Percentiles rank a stretch among this genome's conserved stretches.
These are phyloP conservation scores for Licmophora abbreviata DNA, from an alignment of 108 stramenopile genomes.

Conservation along the genomic window DNA sequence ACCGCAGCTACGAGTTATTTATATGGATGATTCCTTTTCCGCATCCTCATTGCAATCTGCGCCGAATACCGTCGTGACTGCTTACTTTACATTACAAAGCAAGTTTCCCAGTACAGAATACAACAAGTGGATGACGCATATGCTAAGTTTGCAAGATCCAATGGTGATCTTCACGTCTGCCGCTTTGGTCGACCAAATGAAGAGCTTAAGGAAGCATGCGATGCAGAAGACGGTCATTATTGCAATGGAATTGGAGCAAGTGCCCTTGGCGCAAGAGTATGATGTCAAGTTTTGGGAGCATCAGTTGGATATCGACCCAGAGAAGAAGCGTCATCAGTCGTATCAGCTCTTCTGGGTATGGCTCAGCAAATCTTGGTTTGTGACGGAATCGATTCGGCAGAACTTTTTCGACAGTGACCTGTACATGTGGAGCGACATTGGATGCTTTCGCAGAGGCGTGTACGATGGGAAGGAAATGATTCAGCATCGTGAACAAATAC, in stretches of 20 bases:
- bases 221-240: slow-evolving; percentile 36
- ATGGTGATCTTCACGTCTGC: slow-evolving; percentile 58
- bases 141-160: slow-evolving; percentile 50
- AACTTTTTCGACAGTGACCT: slow-evolving; percentile 40
- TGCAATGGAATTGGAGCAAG: slow-evolving; percentile 26
- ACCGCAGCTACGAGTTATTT: too few species aligned
- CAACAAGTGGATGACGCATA: slow-evolving; percentile 55
- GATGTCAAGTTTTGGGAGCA: slow-evolving; percentile 40
- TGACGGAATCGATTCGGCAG: slow-evolving; percentile 31
- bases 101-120: slow-evolving; percentile 37
- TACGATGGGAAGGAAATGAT: slow-evolving; percentile 28
- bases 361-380: slow-evolving; percentile 50
- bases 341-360: slow-evolving; percentile 74
- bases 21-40: too few species aligned
- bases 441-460: slow-evolving; percentile 41
- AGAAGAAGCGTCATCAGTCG: slow-evolving; percentile 35
- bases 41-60: too few species aligned
- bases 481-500: slow-evolving; percentile 22
- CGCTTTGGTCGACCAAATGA: slow-evolving; percentile 34
- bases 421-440: slow-evolving; percentile 56
- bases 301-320: slow-evolving; percentile 47
- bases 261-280: slow-evolving; percentile 27
- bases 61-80: slow-evolving; percentile 49
- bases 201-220: slow-evolving; percentile 38
- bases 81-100: slow-evolving; percentile 42